A percentile compares a stretch with the other conserved stretches of the same genome.
phyloP scores from a whole-genome alignment of 2,329 filamentous ascomycete species.

The Trichoderma asperellum region DNA sequence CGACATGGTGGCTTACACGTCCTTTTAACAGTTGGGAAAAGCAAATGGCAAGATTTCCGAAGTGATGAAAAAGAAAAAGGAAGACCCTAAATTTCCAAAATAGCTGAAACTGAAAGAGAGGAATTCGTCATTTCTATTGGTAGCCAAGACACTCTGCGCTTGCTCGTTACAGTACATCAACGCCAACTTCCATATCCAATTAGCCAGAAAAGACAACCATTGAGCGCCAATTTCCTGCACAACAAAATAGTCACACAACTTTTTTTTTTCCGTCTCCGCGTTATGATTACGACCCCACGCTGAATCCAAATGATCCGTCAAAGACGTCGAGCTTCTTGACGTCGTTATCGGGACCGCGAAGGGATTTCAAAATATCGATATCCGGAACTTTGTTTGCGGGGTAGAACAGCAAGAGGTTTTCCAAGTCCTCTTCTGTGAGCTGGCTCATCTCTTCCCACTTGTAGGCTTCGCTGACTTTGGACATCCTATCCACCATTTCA shows the following conservation, averaged over 20 bases:
- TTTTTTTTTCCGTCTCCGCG: background rate
- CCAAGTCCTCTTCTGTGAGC: slow-evolving; percentile 84
- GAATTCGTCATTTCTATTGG: slow-evolving; percentile 6
- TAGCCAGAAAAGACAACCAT: slow-evolving; percentile 1
- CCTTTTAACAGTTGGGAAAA: background rate
- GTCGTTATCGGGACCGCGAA: slow-evolving; percentile 51
- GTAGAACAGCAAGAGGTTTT: slow-evolving; percentile 78
- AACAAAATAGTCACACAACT: background rate
- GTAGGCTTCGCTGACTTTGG: slow-evolving; percentile 84
- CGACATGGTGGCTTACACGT: background rate
- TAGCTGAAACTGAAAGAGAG: background rate
- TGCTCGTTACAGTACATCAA: slow-evolving; percentile 22
- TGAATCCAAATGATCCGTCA: slow-evolving; percentile 64
- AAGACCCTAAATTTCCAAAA: background rate
- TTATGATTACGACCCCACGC: slow-evolving; percentile 50
- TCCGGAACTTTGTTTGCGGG: slow-evolving; percentile 57
- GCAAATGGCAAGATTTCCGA: background rate
- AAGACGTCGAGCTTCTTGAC: slow-evolving; percentile 57
- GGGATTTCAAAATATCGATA: slow-evolving; percentile 58
- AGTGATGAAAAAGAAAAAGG: background rate
- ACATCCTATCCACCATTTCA: slow-evolving; percentile 68
- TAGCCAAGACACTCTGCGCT: slow-evolving; percentile 1
- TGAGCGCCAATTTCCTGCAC: background rate
- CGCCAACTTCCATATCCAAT: slow-evolving; percentile 4
- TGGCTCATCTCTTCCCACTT: slow-evolving; percentile 81